Evolutionary conservation across 257 asterid species (phyloP), one percentile per base, ranked within the genome.

Genomic region (Pogostemon cablin): DNA sequence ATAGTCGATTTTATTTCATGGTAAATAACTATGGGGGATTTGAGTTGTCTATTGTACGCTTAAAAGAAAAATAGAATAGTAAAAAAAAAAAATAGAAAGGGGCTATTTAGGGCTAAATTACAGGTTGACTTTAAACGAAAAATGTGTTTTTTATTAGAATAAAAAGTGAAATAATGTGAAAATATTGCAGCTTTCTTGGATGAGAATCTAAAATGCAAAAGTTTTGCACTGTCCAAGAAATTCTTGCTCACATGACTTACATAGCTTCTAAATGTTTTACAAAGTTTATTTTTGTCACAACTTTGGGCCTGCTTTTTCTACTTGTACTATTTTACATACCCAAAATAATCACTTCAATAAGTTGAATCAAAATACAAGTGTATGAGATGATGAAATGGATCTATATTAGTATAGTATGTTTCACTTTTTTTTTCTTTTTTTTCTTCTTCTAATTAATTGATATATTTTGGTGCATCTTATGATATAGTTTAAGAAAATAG

Each of bases 221-320:
- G 68, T 62, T 52, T 72, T 73, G 17, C 75, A 39, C 64, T 55
- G 64, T 67, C 78, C 85, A 70, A 77, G 41, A 81, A 70, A 77
- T 77, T 77, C 79, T 72, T 69, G 69, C 69, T 67, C 79, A 77
- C 81, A 77, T 76, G 81, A 76, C 39, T 6, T 39, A 9, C 57
- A 12, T 5, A 9, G 62, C 71, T 47, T 52, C 60, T 57, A 57
- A 64, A 71, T 52, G 50, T 47, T 20, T 52, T 41, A 71, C 65
- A 71, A 75, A 72, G 80, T 68, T 67, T 55, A 58, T 58, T 80
- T 80, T 73, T 69, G 81, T 76, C 84, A 69, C 53, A 68, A 47
- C 37, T 72, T 71, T 62, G 12, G 40, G 49, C 53, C 43, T 60
- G 72, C 66, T 53, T 65, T 77, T 64, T 68, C 42, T 55, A 49